Conservation (phyloP, 768 basidiomycete species). For the Tubosaeta sp. region DNA sequence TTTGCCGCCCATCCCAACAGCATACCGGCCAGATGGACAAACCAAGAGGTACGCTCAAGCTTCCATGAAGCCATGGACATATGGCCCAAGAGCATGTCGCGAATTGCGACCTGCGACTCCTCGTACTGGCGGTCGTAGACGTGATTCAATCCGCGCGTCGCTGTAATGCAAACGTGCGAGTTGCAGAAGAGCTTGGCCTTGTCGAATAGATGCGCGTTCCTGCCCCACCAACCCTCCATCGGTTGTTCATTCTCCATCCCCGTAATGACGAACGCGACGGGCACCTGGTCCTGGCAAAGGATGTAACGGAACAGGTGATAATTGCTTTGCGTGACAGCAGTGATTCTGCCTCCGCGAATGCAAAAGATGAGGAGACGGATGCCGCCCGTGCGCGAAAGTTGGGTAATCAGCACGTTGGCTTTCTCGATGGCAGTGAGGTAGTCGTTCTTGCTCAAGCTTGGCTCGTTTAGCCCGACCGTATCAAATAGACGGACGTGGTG, state of each 20-base stretch:
- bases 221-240: constrained; percentile 32
- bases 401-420: constrained; percentile 29
- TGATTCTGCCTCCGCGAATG: constrained; percentile 31
- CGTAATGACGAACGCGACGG: constrained; percentile 29
- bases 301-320: constrained; percentile 26
- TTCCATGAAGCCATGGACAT: constrained; percentile 19
- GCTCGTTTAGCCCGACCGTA: constrained; percentile 31
- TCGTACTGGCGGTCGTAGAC: constrained; percentile 28
- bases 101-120: constrained; percentile 28
- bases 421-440: constrained; percentile 26
- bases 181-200: constrained; percentile 12
- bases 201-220: constrained; percentile 29
- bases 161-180: constrained; percentile 39
- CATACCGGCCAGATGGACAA: constrained; percentile 17
- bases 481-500: constrained; percentile 27
- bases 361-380: constrained; percentile 31
- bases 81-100: constrained; percentile 15
- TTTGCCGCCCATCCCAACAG: constrained; percentile 17
- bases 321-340: constrained; percentile 18
- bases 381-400: constrained; percentile 25
- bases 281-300: constrained; percentile 28
- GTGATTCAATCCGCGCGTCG: constrained; percentile 21
- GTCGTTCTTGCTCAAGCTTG: constrained; percentile 10
- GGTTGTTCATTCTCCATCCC: constrained; percentile 26
- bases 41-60: constrained; percentile 17